Base-by-base conservation (phyloP, 192 early-diverging fungal species). In the Allomyces javanicus region DNA sequence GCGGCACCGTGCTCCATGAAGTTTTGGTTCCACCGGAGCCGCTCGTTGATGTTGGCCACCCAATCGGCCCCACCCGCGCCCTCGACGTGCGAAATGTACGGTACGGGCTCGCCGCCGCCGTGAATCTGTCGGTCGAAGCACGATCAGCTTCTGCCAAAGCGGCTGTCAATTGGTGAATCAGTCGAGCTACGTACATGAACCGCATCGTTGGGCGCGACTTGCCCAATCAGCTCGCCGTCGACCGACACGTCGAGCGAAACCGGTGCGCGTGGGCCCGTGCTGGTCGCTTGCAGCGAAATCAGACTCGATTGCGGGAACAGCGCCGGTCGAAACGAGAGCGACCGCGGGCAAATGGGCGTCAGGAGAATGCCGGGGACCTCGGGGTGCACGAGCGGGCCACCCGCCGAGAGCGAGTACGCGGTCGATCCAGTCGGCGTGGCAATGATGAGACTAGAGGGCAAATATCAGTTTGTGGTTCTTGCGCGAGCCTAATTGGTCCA, bases 341-440 rank as follows among this genome's bases (percentile, higher is more conserved):
- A 91, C 55, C 88, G 75, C 3, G 89, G 89, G 68, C 89, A 91
- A 66, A 91, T 88, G 0, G 89, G 89, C 10, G 88, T 89, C 62
- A 91, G 50, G 0, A 89, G 65, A 40, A 91, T 73, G 25, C 81
- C 81, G 40, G 87, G 84, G 62, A 91, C 85, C 9, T 83, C 78
- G 25, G 89, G 89, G 63, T 91, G 88, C 10, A 89, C 80, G 64
- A 91, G 90, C 0, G 89, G 88, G 0, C 89, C 89, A 61, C 89
- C 86, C 64, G 91, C 89, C 21, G 89, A 91, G 22, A 95, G 77
- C 2, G 86, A 87, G 71, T 95, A 95, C 0, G 93, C 93, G 0
- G 93, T 95, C 22, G 90, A 92, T 10, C 93, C 93, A 4, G 93
- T 95, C 3, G 93, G 91, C 9, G 93, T 90, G 10, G 84, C 82